Evolutionary conservation across 1,139 yeast species (phyloP).

Genomic region (Diutina sp.): DNA sequence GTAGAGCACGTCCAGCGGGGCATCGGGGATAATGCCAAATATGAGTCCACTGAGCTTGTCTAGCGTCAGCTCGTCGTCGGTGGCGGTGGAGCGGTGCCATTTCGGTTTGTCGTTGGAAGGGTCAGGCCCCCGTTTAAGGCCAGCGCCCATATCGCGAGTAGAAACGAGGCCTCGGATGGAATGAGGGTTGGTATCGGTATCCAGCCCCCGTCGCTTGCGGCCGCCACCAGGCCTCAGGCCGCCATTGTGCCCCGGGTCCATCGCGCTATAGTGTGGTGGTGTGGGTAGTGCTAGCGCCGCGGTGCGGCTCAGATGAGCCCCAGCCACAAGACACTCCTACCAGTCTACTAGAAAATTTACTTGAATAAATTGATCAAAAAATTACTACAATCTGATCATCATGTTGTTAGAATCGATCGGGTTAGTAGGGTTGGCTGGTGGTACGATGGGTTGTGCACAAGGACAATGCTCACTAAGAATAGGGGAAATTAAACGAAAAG

Average conservation of each 20-base stretch:
- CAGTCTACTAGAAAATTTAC: too few relatives aligned
- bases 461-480: too few relatives aligned
- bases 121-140: background rate
- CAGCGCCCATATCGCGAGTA: background rate
- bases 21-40: background rate
- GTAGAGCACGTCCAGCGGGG: background rate
- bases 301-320: background rate
- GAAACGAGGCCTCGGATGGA: background rate
- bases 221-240: background rate
- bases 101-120: background rate
- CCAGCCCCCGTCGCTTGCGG: background rate
- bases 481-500: too few relatives aligned
- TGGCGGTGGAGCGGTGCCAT: background rate
- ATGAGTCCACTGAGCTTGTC: background rate
- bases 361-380: too few relatives aligned
- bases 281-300: background rate
- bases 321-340: too few relatives aligned
- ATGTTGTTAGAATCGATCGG: too few relatives aligned
- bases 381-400: too few relatives aligned
- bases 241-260: background rate
- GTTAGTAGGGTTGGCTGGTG: too few relatives aligned
- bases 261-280: background rate
- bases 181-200: conserved; percentile 1
- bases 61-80: background rate
- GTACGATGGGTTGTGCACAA: too few relatives aligned